Percentiles rank a stretch among this genome's conserved stretches.
Evolutionary conservation across 169 alveolate genomes (phyloP).

Genomic region (Eimeria tenella): DNA sequence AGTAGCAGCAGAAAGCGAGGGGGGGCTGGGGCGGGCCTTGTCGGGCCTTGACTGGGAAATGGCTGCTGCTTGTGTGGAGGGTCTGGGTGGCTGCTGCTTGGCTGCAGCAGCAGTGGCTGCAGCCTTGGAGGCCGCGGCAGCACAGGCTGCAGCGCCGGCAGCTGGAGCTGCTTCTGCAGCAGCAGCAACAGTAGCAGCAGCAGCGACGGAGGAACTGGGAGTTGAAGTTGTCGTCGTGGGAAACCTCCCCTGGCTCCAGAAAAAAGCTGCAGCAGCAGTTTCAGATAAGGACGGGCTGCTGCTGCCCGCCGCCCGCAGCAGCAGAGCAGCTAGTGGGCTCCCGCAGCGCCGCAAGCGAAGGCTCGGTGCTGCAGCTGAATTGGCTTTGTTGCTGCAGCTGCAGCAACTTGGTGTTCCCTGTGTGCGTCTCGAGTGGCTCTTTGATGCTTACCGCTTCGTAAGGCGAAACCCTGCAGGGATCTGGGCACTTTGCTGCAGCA

Average conservation of each 20-base stretch:
- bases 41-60: conserved; percentile 43
- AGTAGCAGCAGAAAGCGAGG: too few species aligned
- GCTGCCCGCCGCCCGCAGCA: not conserved
- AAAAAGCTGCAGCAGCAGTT: not conserved
- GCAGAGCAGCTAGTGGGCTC: not conserved
- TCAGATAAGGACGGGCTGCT: not conserved
- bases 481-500: not conserved
- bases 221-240: conserved; percentile 55
- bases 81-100: conserved; percentile 40
- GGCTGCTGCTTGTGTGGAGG: conserved; percentile 56
- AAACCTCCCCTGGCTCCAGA: conserved; percentile 25
- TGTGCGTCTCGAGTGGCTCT: conserved; percentile 55
- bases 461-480: not conserved
- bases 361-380: conserved; percentile 9
- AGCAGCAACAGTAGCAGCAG: not conserved
- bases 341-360: not conserved
- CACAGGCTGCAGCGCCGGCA: not conserved
- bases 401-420: conserved; percentile 58
- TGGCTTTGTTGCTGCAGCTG: conserved; percentile 4
- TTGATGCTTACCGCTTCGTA: conserved; percentile 44
- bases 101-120: conserved; percentile 11
- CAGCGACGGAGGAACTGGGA: not conserved
- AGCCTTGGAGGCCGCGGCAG: not conserved
- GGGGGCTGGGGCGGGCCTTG: conserved; percentile 26
- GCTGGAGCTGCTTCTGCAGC: not conserved